phyloP scores from a whole-genome alignment of 2,329 filamentous ascomycete species.

The Aspergillus arachidicola region DNA sequence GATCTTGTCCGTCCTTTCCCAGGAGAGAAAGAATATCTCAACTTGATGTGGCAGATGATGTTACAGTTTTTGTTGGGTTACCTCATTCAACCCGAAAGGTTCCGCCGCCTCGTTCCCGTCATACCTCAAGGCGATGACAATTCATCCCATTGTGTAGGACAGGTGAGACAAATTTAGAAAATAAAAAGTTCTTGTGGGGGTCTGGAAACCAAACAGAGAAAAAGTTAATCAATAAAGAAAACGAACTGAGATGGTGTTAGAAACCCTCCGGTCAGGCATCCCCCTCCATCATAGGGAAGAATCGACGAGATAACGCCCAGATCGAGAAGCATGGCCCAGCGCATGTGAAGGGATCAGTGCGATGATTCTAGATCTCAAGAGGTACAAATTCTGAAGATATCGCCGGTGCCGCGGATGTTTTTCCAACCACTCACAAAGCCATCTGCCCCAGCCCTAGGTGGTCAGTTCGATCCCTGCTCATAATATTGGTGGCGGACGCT shows the following conservation, averaged over 20 bases:
- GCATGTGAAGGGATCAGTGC: slow-evolving; percentile 23
- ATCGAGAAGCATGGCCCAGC: neutral
- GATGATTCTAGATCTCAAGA: slow-evolving; percentile 23
- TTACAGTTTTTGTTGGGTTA: neutral
- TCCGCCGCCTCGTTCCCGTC: slow-evolving; percentile 6
- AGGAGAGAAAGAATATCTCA: neutral
- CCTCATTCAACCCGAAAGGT: slow-evolving; percentile 1
- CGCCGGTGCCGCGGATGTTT: slow-evolving; percentile 7
- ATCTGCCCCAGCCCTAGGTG: neutral
- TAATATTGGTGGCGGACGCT: slow-evolving; percentile 1
- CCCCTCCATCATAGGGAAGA: neutral
- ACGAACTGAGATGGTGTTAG: neutral
- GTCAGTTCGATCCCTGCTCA: neutral
- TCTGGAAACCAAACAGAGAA: neutral
- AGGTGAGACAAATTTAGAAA: slow-evolving; percentile 1
- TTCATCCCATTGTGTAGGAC: neutral
- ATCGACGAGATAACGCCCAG: neutral
- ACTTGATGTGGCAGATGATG: slow-evolving; percentile 1
- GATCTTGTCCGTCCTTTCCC: too few relatives aligned
- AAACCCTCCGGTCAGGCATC: neutral
- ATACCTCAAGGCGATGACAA: neutral
- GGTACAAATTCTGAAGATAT: slow-evolving; percentile 11
- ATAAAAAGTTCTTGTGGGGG: neutral
- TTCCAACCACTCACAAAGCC: slow-evolving; percentile 4
- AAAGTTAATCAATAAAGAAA: neutral